phyloP scores from a whole-genome alignment of 2,329 filamentous ascomycete genomes.

The Fusarium sp. region DNA sequence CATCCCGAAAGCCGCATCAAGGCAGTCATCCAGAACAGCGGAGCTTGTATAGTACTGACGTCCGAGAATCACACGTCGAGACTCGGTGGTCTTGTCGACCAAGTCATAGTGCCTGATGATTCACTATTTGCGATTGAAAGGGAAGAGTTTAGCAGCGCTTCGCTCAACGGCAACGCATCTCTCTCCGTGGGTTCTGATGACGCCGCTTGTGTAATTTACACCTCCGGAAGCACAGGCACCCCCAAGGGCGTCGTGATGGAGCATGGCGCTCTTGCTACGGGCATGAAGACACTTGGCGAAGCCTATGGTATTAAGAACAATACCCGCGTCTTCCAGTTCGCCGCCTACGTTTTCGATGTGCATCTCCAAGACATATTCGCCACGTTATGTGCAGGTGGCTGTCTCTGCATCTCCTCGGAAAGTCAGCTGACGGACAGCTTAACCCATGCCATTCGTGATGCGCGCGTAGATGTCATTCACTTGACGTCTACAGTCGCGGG shows the following conservation, averaged over 20 bases:
- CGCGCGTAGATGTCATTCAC: slow-evolving; percentile 12
- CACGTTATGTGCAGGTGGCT: slow-evolving; percentile 13
- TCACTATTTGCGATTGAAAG: slow-evolving; percentile 14
- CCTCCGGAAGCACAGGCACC: slow-evolving; percentile 8
- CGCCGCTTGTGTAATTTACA: slow-evolving; percentile 13
- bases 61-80: slow-evolving; percentile 13
- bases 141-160: slow-evolving; percentile 12
- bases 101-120: slow-evolving; percentile 19
- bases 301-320: slow-evolving; percentile 6
- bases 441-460: slow-evolving; percentile 14
- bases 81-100: slow-evolving; percentile 13
- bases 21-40: slow-evolving; percentile 9
- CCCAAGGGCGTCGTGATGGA: slow-evolving; percentile 13
- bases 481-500: slow-evolving; percentile 16
- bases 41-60: slow-evolving; percentile 10
- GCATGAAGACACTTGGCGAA: slow-evolving; percentile 4
- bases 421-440: slow-evolving; percentile 14
- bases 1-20: slow-evolving; percentile 14
- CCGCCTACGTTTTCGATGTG: slow-evolving; percentile 9
- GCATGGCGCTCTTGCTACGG: slow-evolving; percentile 8
- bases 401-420: slow-evolving; percentile 16
- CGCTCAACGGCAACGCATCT: slow-evolving; percentile 7
- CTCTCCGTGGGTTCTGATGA: slow-evolving; percentile 7
- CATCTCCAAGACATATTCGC: slow-evolving; percentile 17
- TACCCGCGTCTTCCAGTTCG: slow-evolving; percentile 13